Conservation (phyloP, 371 early-diverging fungal genomes). For the Fennellomyces sp. region DNA sequence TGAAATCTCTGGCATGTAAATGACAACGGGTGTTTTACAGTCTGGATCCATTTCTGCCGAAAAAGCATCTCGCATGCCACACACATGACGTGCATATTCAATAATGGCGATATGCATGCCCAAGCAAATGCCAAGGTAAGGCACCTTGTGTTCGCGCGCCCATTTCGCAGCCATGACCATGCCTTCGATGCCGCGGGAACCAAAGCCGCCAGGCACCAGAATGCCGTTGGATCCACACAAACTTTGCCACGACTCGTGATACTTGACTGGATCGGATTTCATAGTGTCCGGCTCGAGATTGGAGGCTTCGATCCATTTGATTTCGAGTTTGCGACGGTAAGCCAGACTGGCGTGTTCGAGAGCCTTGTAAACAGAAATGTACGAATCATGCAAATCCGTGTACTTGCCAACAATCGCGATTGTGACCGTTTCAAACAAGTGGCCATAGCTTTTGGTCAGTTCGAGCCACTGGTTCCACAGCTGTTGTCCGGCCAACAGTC, state of each 20-base stretch:
- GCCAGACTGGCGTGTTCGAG: constrained; percentile 92
- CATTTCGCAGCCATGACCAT: constrained; percentile 97
- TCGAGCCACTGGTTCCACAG: constrained; percentile 86
- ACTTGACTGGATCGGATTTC: constrained; percentile 82
- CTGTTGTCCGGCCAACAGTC: constrained; percentile 58
- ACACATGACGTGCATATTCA: constrained; percentile 97
- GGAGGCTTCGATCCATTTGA: constrained; percentile 95
- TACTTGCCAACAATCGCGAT: constrained; percentile 98
- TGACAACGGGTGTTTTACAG: constrained; percentile 76
- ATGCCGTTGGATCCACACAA: constrained; percentile 93
- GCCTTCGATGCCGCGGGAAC: constrained; percentile 96
- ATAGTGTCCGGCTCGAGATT: constrained; percentile 83
- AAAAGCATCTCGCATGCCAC: constrained; percentile 83
- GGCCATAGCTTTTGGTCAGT: constrained; percentile 77
- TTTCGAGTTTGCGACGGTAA: constrained; percentile 79
- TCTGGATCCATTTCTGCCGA: constrained; percentile 87
- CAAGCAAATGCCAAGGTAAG: constrained; percentile 99
- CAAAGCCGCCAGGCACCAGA: constrained; percentile 99
- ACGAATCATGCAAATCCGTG: constrained; percentile 94
- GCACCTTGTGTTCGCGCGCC: constrained; percentile 98
- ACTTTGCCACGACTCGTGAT: constrained; percentile 92
- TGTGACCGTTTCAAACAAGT: constrained; percentile 84
- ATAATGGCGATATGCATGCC: constrained; percentile 99
- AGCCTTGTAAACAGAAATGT: constrained; percentile 96
- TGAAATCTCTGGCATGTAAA: constrained; percentile 97